Base-by-base conservation (phyloP, 257 asterid genomes). In the Vinca minor region DNA sequence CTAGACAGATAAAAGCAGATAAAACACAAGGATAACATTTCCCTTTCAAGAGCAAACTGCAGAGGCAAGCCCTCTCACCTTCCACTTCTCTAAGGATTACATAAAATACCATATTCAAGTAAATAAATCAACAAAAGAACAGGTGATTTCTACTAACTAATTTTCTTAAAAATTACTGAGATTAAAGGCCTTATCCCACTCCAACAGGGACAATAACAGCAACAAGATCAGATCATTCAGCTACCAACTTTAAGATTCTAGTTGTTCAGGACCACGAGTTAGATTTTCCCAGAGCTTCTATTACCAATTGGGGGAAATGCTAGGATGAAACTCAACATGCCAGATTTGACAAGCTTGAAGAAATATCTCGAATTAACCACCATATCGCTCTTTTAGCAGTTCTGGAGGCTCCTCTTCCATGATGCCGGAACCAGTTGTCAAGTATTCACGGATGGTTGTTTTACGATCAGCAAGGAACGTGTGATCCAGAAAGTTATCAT, bases 361-460 rank as follows among this genome's bases (percentile, higher is more conserved):
- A 9, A 28, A 4, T 10, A 13, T 42, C 28, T 50, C 8, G 7
- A 26, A 44, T 81, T 75, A 93, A 77, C 98, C 97, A 14, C 96
- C 95, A 59, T 93, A 93, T 36, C 97, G 87, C 58, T 75, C 38
- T 73, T 82, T 89, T 56, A 89, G 74, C 59, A 63, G 68, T 60
- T 75, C 89, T 0, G 96, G 95, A 57, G 95, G 98, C 77, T 84
- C 94, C 76, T 93, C 97, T 60, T 89, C 88, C 97, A 87, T 89
- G 65, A 89, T 85, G 54, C 95, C 95, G 0, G 82, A 73, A 46
- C 97, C 97, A 28, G 76, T 62, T 65, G 83, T 79, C 61, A 93
- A 72, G 79, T 93, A 87, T 68, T 81, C 76, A 0, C 96, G 96
- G 15, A 93, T 87, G 57, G 95, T 85, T 15, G 96, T 89, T 71